Conservation (phyloP, 768 basidiomycete species). For the Kondoa malvinella region DNA sequence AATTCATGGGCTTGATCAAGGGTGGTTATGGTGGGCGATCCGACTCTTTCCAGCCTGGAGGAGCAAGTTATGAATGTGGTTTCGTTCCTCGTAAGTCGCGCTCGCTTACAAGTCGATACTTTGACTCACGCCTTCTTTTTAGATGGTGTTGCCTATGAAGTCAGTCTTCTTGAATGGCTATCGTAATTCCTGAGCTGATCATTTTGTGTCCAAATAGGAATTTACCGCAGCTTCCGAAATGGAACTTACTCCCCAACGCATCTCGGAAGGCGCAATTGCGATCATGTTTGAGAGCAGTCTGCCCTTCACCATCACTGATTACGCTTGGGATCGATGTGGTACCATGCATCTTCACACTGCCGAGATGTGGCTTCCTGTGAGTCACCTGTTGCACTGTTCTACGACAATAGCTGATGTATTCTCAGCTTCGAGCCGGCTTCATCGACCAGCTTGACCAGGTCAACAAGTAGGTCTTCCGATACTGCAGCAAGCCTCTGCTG, state of each 20-base stretch:
- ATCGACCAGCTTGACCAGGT: conserved; percentile 43
- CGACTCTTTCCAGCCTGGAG: conserved; percentile 48
- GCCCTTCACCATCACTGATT: conserved; percentile 50
- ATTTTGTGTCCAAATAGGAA: conserved; percentile 40
- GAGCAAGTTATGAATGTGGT: conserved; percentile 20
- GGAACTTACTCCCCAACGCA: conserved; percentile 37
- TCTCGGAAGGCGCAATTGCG: conserved; percentile 8
- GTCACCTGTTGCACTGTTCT: no score
- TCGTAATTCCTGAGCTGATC: background rate
- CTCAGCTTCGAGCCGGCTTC: conserved; percentile 44
- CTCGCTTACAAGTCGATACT: background rate
- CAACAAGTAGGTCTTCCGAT: no score
- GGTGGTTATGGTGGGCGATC: conserved; percentile 45
- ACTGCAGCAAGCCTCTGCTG: no score
- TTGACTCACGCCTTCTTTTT: background rate
- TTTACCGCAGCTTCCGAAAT: conserved; percentile 44
- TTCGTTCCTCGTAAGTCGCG: conserved; percentile 1
- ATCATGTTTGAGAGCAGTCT: conserved; percentile 34
- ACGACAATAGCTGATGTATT: conserved; percentile 52
- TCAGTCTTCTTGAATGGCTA: background rate
- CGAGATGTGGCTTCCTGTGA: background rate
- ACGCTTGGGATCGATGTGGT: conserved; percentile 35
- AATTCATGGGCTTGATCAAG: conserved; percentile 48
- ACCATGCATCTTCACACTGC: background rate
- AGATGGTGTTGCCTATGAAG: background rate